Conservation (phyloP, 169 alveolate species). For the Eimeria sp. region DNA sequence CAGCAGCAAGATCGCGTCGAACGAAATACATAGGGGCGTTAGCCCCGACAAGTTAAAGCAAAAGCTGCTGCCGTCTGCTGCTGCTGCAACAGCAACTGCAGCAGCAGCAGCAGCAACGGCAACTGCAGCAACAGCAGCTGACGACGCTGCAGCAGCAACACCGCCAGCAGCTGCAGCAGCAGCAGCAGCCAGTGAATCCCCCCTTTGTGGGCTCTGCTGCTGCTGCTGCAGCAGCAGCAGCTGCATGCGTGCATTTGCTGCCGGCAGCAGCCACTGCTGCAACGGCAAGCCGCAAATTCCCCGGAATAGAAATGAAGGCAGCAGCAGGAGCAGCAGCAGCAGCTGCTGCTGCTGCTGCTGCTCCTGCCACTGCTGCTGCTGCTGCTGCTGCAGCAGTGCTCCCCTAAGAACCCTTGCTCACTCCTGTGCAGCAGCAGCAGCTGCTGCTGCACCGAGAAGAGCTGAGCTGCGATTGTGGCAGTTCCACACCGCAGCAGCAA, state of each 20-base stretch:
- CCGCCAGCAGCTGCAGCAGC: neutral
- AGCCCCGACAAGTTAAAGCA: neutral
- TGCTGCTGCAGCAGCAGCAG: conserved; percentile 24
- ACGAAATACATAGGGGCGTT: neutral
- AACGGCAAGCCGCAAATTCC: neutral
- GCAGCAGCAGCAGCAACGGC: too few relatives aligned
- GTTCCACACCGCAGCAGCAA: neutral
- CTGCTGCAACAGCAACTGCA: too few relatives aligned
- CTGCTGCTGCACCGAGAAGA: neutral
- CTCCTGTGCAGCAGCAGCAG: neutral
- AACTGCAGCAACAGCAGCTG: conserved; percentile 1
- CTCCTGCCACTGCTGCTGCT: conserved; percentile 3
- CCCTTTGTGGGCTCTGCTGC: conserved; percentile 16
- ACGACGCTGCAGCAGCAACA: neutral
- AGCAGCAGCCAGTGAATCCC: conserved; percentile 1
- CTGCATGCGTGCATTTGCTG: neutral
- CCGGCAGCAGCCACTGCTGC: neutral
- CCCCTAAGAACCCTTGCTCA: neutral
- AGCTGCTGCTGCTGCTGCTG: neutral
- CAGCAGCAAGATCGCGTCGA: neutral
- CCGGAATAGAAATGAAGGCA: neutral
- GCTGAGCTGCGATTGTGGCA: neutral
- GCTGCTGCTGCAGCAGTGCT: conserved; percentile 32
- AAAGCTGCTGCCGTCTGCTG: neutral
- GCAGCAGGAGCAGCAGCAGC: conserved; percentile 1